Base-by-base conservation (phyloP, 2,329 filamentous ascomycete genomes). In the Annulohypoxylon truncatum region DNA sequence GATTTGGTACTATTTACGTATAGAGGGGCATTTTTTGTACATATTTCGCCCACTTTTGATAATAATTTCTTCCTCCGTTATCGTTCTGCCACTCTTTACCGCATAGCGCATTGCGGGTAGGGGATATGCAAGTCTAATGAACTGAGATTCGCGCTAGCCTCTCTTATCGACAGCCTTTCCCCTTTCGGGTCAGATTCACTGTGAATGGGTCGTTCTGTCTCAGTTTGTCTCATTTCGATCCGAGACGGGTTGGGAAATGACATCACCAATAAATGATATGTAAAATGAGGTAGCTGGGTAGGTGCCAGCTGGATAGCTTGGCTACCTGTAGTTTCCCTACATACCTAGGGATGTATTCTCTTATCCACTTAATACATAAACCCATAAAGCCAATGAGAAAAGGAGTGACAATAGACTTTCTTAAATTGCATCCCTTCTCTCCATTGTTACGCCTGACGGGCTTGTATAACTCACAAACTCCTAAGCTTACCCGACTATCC, bases 1-100 rank as follows among this genome's bases (percentile, higher is more conserved):
- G n/a, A n/a, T n/a, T n/a, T n/a, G n/a, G n/a, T n/a, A n/a, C n/a
- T n/a, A 31, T 20, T 28, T 46, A 40, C n/a, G n/a, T n/a, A 64
- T 70, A 59, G 67, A 70, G 67, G 67, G 67, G 67, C 64, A 67
- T 58, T 57, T 28, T 35, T 58, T 57, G 15, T 35, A 10, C 40
- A 24, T 40, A 42, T 56, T 62, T 54, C 51, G 31, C 42, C 52
- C 57, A 53, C 40, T 48, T 54, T 52, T 51, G 33, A 57, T 61
- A 60, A 61, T 46, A 57, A 63, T 61, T 63, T 62, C 48, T 59
- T 56, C 3, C 35, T 12, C 51, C 59, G 31, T 26, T 40, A 50
- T 54, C 54, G 18, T 31, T 65, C 64, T 66, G 59, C 64, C 61
- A 47, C 10, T 29, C 40, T 59, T 65, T 44, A 67, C 64, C 67